phyloP scores from a whole-genome alignment of 2,329 filamentous ascomycete species.

The Colletotrichum spaethianum region DNA sequence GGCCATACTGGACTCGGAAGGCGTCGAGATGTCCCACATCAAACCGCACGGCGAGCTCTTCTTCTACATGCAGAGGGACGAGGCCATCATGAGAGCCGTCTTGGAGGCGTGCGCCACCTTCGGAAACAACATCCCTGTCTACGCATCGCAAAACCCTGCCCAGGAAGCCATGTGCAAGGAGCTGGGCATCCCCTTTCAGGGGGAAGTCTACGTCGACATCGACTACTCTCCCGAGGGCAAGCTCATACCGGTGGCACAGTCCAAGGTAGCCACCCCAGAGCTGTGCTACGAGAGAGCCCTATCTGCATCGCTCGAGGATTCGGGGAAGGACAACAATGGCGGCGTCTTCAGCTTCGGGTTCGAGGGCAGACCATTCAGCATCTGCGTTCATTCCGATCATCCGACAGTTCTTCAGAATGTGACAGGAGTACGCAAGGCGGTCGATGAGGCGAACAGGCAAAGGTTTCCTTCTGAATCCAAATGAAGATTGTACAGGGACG shows the following conservation, averaged over 20 bases:
- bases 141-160: conserved; percentile 43
- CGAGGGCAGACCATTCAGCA: conserved; percentile 11
- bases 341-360: background rate
- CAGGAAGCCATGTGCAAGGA: conserved; percentile 38
- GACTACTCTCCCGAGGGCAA: conserved; percentile 43
- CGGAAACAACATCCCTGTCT: conserved; percentile 46
- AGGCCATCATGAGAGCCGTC: conserved; percentile 47
- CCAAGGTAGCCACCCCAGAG: conserved; percentile 32
- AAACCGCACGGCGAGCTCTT: conserved; percentile 69
- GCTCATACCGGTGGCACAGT: conserved; percentile 36
- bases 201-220: conserved; percentile 45
- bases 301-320: background rate
- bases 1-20: conserved; percentile 70
- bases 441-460: conserved; percentile 3
- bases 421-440: background rate
- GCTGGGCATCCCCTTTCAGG: conserved; percentile 36
- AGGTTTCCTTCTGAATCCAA: background rate
- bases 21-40: conserved; percentile 70
- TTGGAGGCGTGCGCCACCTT: conserved; percentile 47
- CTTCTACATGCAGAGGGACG: conserved; percentile 51
- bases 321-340: background rate
- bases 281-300: conserved; percentile 31
- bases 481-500: background rate
- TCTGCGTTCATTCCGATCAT: conserved; percentile 20
- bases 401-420: conserved; percentile 7